A percentile compares a stretch with the other conserved stretches of the same genome.
Evolutionary conservation across 1,284 basidiomycete genomes (phyloP).

Genomic region (Chiua sp.): DNA sequence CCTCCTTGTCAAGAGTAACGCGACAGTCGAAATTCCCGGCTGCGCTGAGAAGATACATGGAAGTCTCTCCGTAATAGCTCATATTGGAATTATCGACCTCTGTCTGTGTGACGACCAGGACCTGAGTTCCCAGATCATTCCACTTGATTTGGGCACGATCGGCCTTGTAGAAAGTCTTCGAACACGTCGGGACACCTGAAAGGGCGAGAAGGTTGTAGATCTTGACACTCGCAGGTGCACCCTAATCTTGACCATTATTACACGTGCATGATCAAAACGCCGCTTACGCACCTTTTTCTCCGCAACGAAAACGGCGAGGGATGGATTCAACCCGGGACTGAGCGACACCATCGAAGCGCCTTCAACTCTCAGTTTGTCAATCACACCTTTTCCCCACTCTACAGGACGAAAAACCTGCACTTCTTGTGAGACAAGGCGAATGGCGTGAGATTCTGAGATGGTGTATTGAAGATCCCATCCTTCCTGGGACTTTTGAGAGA

Average conservation of each 20-base stretch:
- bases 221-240: constrained; percentile 90
- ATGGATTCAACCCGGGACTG: constrained; percentile 85
- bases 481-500: constrained; percentile 85
- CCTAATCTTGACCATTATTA: constrained; percentile 47
- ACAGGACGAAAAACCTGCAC: constrained; percentile 88
- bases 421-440: constrained; percentile 85
- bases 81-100: constrained; percentile 98
- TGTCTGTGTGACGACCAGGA: constrained; percentile 90
- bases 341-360: constrained; percentile 78
- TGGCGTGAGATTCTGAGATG: constrained; percentile 87
- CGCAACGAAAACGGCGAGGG: constrained; percentile 87
- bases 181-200: constrained; percentile 62
- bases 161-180: constrained; percentile 96
- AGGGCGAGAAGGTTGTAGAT: constrained; percentile 82
- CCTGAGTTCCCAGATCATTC: constrained; percentile 91
- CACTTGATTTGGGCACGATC: constrained; percentile 96
- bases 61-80: constrained; percentile 98
- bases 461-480: constrained; percentile 94
- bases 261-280: not conserved
- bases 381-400: constrained; percentile 79
- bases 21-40: constrained; percentile 96
- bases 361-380: constrained; percentile 84
- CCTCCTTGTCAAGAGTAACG: constrained; percentile 94
- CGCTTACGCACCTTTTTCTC: constrained; percentile 80
- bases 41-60: constrained; percentile 90